These are phyloP conservation scores for Curvularia hawaiiensis DNA, from an alignment of 2,329 filamentous ascomycete species.

Conservation along the genomic window DNA sequence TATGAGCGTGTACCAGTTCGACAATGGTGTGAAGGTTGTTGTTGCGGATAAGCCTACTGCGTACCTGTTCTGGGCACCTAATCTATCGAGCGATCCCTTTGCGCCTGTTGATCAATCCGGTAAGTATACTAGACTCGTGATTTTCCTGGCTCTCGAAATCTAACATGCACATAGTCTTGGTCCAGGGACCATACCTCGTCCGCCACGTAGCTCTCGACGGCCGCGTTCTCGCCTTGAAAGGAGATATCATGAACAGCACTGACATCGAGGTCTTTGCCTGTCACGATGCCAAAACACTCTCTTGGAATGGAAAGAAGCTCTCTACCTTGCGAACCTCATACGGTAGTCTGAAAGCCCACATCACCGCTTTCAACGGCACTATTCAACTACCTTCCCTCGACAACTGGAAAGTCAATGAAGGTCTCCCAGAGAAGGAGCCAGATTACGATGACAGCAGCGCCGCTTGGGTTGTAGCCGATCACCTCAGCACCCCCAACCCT, in stretches of 20 bases:
- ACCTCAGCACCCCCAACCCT: constrained; percentile 46
- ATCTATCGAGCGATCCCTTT: constrained; percentile 46
- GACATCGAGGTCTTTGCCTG: constrained; percentile 47
- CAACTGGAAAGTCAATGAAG: constrained; percentile 56
- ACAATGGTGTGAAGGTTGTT: constrained; percentile 45
- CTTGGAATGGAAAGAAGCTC: constrained; percentile 47
- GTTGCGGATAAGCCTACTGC: constrained; percentile 46
- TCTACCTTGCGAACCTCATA: constrained; percentile 40
- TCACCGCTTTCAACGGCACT: constrained; percentile 31
- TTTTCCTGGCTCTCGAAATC: constrained; percentile 5
- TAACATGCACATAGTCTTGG: constrained; percentile 33
- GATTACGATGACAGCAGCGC: constrained; percentile 52
- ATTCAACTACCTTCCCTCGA: constrained; percentile 50
- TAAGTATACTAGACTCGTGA: background rate
- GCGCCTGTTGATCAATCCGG: constrained; percentile 46
- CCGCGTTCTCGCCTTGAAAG: constrained; percentile 39
- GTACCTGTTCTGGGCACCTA: constrained; percentile 49
- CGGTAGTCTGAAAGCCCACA: constrained; percentile 43
- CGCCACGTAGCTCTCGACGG: constrained; percentile 36
- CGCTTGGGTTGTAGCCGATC: constrained; percentile 51
- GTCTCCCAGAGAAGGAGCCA: constrained; percentile 54
- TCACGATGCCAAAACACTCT: constrained; percentile 31
- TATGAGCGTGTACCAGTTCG: constrained; percentile 43
- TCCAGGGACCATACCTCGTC: constrained; percentile 50
- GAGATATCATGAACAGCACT: constrained; percentile 44